Base-by-base conservation (phyloP, 148 eudicot species). In the Silene uniflora region DNA sequence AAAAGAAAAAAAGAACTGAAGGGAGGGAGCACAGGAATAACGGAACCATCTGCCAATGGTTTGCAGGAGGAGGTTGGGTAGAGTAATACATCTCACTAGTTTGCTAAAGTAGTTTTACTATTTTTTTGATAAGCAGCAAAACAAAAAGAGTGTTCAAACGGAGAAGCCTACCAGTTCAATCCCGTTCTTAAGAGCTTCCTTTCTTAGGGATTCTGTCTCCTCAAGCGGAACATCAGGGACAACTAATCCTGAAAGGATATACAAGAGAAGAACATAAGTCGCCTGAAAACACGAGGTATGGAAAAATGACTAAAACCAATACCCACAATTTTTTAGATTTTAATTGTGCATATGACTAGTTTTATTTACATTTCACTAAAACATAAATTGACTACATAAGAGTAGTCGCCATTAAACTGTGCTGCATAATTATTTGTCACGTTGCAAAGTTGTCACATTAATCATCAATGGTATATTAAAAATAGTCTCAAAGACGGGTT, bases 161-260 rank as follows among this genome's bases (percentile, higher is more conserved):
- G 39, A 62, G 19, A 81, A 19, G 21, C 87, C 67, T 80, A 92
- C 97, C 97, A 95, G 82, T 81, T 95, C 98, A 59, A 95, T 90
- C 0, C 89, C 86, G 23, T 89, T 69, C 77, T 86, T 83, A 12
- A 70, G 54, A 85, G 98, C 98, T 87, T 95, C 96, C 73, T 71
- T 76, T 76, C 98, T 88, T 79, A 95, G 83, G 69, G 75, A 49
- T 84, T 86, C 89, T 52, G 93, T 92, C 90, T 95, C 97, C 83
- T 95, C 97, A 76, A 95, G 70, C 68, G 98, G 98, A 62, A 92
- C 97, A 81, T 95, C 98, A 55, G 97, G 98, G 75, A 95, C 97
- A 46, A 95, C 92, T 71, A 95, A 91, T 55, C 98, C 98, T 95
- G 86, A 76, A 80, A 84, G 49, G 21, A 72, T 14, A 69, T 25